Conservation (phyloP, 495 filamentous ascomycete genomes). For the Aspergillus haitiensis region DNA sequence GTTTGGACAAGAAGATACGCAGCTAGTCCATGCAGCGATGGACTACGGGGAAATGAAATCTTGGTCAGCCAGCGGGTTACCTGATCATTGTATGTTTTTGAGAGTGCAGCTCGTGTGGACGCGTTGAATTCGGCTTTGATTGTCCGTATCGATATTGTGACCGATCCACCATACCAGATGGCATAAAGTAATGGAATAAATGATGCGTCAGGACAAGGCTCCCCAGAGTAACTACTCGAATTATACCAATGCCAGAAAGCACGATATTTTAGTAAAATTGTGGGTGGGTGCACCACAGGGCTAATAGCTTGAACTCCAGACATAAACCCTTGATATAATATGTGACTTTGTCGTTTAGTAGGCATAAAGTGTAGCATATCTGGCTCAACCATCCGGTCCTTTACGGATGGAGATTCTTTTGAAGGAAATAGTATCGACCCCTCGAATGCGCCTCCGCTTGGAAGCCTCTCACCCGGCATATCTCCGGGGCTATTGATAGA, state of each 20-base stretch:
- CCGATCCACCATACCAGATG: constrained; percentile 51
- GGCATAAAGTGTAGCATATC: constrained; percentile 49
- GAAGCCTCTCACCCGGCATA: constrained; percentile 2
- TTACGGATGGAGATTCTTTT: constrained; percentile 38
- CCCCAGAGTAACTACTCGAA: constrained; percentile 45
- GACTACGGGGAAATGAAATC: constrained; percentile 48
- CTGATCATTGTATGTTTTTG: constrained; percentile 43
- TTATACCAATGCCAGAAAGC: constrained; percentile 54
- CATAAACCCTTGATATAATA: constrained; percentile 50
- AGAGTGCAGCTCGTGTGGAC: constrained; percentile 38
- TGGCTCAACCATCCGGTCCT: constrained; percentile 40
- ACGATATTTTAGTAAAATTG: constrained; percentile 43
- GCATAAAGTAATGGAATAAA: constrained; percentile 50
- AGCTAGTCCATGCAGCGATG: constrained; percentile 44
- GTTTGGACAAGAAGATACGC: constrained; percentile 50
- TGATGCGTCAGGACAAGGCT: constrained; percentile 42
- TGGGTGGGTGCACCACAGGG: constrained; percentile 47
- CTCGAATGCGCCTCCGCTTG: constrained; percentile 34
- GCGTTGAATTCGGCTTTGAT: constrained; percentile 47
- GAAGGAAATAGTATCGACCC: constrained; percentile 43
- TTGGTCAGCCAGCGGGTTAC: constrained; percentile 45
- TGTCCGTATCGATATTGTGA: constrained; percentile 45
- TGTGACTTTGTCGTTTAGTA: constrained; percentile 48
- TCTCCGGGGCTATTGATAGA: constrained; percentile 22
- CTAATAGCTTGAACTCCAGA: constrained; percentile 49